Evolutionary conservation across 2,329 filamentous ascomycete species (phyloP), one percentile per base, ranked within the genome.

Genomic region (Chaetomiaceae sp.): DNA sequence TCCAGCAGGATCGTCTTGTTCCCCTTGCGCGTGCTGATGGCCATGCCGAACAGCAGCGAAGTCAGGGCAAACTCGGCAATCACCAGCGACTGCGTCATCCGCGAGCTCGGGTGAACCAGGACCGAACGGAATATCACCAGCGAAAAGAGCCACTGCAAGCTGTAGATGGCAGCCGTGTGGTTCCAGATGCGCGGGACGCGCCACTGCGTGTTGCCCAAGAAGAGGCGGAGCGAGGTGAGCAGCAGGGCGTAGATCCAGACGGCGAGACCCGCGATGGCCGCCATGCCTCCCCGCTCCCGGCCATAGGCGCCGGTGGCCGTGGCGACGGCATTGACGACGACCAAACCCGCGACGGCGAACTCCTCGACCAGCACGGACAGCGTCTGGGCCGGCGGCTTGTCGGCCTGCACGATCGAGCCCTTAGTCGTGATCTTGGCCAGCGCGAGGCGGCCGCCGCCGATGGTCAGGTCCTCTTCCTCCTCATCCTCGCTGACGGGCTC

Each of bases 1-100:
- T 95, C 88, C 59, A 97, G 65, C 37, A 90, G 68, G 11, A 98
- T 86, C 3, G 85, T 81, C 66, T 88, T 93, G 66, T 97, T 97
- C 36, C 93, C 93, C 68, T 89, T 93, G 54, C 93, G 82, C 51
- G 88, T 94, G 42, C 83, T 86, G 47, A 94, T 66, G 35, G 88
- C 81, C 62, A 96, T 83, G 37, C 78, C 64, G 43, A 89, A 82
- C 11, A 98, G 75, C 11, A 95, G 62, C 0, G 84, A 83, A 6
- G 78, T 80, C 49, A 97, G 70, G 1, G 72, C 70, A 60, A 97
- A 97, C 58, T 94, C 82, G 49, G 78, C 67, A 51, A 88, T 81
- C 52, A 80, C 74, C 38, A 95, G 71, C 39, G 74, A 72, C 61
- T 84, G 76, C 4, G 80, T 72, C 32, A 81, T 64, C 43, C 63